These are phyloP conservation scores for Gliomastix tumulicola DNA, from an alignment of 2,329 filamentous ascomycete genomes.

Conservation along the genomic window DNA sequence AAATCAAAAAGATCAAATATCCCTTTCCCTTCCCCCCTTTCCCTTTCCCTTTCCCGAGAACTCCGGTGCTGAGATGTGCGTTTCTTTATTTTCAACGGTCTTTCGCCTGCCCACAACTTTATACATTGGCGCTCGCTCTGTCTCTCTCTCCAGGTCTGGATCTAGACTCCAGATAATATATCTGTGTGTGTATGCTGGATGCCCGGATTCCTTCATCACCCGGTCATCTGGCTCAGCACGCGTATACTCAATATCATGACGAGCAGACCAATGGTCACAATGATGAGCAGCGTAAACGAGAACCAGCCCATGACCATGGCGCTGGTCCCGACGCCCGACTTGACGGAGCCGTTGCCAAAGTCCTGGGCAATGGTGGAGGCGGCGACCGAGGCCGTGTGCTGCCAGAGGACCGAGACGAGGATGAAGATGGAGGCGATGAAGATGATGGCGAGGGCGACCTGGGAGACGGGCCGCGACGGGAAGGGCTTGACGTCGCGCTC, in stretches of 20 bases:
- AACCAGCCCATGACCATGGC: slow-evolving; percentile 99
- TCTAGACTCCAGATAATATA: no score
- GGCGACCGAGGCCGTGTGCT: slow-evolving; percentile 93
- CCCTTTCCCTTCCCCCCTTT: no score
- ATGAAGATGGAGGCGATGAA: slow-evolving; percentile 68
- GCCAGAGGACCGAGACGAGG: slow-evolving; percentile 74
- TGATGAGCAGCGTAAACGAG: slow-evolving; percentile 84
- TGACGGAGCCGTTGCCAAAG: slow-evolving; percentile 82
- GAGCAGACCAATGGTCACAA: slow-evolving; percentile 89
- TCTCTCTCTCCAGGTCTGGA: no score
- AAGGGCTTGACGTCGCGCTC: slow-evolving; percentile 92
- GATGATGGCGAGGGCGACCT: slow-evolving; percentile 88
- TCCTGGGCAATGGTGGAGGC: slow-evolving; percentile 91
- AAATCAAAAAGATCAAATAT: no score
- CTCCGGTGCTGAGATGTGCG: no score
- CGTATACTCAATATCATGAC: slow-evolving; percentile 96
- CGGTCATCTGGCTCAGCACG: slow-evolving; percentile 58
- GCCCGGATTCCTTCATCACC: background rate
- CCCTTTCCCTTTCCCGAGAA: no score
- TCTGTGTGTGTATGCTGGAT: no score
- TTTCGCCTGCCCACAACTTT: no score
- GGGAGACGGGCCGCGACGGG: slow-evolving; percentile 84
- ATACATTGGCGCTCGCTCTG: no score
- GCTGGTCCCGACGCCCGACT: slow-evolving; percentile 81
- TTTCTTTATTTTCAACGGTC: no score